Evolutionary conservation across 345 rosid genomes (phyloP).

Genomic region (Cardamine resedifolia): DNA sequence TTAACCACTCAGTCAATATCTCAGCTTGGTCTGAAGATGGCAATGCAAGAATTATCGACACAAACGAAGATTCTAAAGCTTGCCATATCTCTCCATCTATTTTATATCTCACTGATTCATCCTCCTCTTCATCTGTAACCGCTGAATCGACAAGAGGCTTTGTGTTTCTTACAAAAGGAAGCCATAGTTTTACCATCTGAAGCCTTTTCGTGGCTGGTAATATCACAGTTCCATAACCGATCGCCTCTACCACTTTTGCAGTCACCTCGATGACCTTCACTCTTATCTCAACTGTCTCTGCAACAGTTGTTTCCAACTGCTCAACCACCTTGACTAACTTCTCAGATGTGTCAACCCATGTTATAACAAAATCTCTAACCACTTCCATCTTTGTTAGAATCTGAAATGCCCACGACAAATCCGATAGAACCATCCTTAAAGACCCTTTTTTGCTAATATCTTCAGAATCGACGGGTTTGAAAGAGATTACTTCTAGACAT

Average conservation of each 20-base stretch:
- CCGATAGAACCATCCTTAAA: conserved; percentile 56
- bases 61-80: conserved; percentile 73
- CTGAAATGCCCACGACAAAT: conserved; percentile 74
- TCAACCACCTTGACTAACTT: conserved; percentile 52
- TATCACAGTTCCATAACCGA: conserved; percentile 70
- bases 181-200: conserved; percentile 75
- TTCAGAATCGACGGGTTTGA: conserved; percentile 41
- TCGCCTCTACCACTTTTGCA: conserved; percentile 75
- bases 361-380: conserved; percentile 64
- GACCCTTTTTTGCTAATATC: conserved; percentile 33
- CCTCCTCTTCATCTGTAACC: conserved; percentile 30
- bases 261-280: conserved; percentile 63
- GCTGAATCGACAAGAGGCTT: conserved; percentile 63
- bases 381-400: conserved; percentile 69
- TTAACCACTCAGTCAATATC: conserved; percentile 82
- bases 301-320: conserved; percentile 28
- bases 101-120: conserved; percentile 37
- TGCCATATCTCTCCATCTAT: conserved; percentile 79
- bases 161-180: conserved; percentile 70
- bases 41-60: conserved; percentile 65
- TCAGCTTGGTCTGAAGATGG: conserved; percentile 84
- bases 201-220: conserved; percentile 66
- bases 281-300: conserved; percentile 49
- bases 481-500: conserved; percentile 46
- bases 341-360: conserved; percentile 79